A percentile compares a stretch with the other conserved stretches of the same genome.
Conservation (phyloP, 108 stramenopile species). For the Pseudonitzschia delicatissima region DNA sequence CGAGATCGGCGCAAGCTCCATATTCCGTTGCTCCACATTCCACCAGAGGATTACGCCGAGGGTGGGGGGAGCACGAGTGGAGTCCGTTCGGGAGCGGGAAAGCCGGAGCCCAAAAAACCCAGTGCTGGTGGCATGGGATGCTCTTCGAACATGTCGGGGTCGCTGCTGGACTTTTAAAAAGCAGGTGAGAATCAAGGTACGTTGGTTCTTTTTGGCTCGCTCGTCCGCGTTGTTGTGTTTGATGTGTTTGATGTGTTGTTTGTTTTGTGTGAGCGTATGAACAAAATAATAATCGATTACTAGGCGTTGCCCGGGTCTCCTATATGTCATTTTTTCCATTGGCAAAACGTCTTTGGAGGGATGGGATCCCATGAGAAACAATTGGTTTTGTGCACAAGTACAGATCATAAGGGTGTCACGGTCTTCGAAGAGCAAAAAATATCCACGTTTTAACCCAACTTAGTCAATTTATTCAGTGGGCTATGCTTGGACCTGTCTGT, state of each 20-base stretch:
- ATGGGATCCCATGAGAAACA: constrained; percentile 39
- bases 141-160: constrained; percentile 25
- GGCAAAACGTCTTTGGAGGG: constrained; percentile 43
- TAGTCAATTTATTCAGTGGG: constrained; percentile 24
- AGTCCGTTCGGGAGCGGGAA: constrained; percentile 48
- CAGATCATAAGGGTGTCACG: constrained; percentile 55
- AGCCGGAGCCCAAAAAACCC: neutral
- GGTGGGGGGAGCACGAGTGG: constrained; percentile 38
- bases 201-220: neutral
- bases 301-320: constrained; percentile 54
- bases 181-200: too few species aligned
- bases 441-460: constrained; percentile 62
- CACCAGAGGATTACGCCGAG: constrained; percentile 68
- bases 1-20: constrained; percentile 83
- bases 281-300: constrained; percentile 36
- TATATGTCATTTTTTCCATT: constrained; percentile 9
- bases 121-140: constrained; percentile 24
- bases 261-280: neutral
- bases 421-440: constrained; percentile 58
- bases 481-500: constrained; percentile 71
- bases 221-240: too few species aligned
- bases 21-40: constrained; percentile 74
- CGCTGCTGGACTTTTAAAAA: constrained; percentile 45
- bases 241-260: constrained; percentile 4
- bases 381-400: constrained; percentile 19